These are phyloP conservation scores for Paraleonurus japonicus DNA, from an alignment of 257 asterid species.

Conservation along the genomic window DNA sequence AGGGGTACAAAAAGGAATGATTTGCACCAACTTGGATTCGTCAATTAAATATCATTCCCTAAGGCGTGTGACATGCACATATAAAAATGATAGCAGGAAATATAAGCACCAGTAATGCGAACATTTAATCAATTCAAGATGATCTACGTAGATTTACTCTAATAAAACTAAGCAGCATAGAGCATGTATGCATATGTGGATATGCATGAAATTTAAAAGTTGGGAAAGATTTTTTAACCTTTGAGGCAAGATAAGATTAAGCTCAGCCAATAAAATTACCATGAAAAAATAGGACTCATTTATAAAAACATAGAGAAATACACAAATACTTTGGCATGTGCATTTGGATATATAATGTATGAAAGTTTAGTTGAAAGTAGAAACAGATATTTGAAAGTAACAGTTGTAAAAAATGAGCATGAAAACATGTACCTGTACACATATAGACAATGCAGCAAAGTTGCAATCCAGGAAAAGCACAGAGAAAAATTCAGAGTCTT, in stretches of 20 bases:
- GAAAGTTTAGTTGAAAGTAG: conserved; percentile 1
- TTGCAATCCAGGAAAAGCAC: neutral
- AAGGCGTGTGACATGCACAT: neutral
- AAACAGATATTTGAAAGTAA: neutral
- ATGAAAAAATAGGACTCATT: neutral
- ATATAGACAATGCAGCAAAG: conserved; percentile 1
- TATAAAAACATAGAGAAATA: neutral
- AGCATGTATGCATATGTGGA: conserved; percentile 6
- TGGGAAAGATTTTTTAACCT: neutral
- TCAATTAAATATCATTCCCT: conserved; percentile 10
- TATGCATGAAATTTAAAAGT: conserved; percentile 1
- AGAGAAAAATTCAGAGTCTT: neutral
- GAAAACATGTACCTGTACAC: neutral
- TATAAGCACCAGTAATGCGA: neutral
- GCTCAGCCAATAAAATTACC: conserved; percentile 1
- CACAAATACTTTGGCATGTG: neutral
- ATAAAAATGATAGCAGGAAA: conserved; percentile 4
- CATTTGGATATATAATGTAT: neutral
- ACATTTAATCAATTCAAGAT: neutral
- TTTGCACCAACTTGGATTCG: neutral
- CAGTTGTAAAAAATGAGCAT: neutral
- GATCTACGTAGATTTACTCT: neutral
- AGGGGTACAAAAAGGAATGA: neutral
- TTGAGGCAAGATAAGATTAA: neutral
- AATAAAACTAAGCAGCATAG: neutral